Percentiles rank a stretch among this genome's conserved stretches.
Conservation (phyloP, 345 rosid species). For the Citrus trifoliata region DNA sequence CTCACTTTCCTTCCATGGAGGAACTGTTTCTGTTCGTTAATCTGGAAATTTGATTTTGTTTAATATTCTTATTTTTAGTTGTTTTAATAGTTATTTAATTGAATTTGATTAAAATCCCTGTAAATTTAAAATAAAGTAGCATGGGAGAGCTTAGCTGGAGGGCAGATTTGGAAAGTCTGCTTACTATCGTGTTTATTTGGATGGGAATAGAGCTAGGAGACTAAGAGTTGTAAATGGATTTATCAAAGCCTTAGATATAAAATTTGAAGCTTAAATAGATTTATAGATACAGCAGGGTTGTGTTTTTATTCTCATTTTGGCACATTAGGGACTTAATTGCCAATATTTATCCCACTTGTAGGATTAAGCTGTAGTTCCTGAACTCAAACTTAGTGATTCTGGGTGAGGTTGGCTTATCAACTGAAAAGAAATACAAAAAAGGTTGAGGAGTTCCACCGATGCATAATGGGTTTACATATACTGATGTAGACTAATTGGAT, state of each 20-base stretch:
- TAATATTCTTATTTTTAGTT: background rate
- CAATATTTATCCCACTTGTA: background rate
- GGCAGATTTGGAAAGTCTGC: background rate
- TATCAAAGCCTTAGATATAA: no score
- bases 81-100: no score
- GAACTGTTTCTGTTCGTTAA: background rate
- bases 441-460: background rate
- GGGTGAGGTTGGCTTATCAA: background rate
- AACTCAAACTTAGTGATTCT: background rate
- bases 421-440: background rate
- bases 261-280: background rate
- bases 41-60: no score
- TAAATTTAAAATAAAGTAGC: background rate
- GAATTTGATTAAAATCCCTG: background rate
- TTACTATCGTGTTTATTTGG: background rate
- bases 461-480: background rate
- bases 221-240: background rate
- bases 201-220: background rate
- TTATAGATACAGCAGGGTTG: background rate
- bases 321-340: background rate
- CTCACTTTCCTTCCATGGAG: background rate
- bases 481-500: background rate
- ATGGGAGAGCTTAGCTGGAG: no score
- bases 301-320: background rate
- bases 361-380: background rate